Evolutionary conservation across 345 rosid species (phyloP).

Genomic region (Brassica juncea): DNA sequence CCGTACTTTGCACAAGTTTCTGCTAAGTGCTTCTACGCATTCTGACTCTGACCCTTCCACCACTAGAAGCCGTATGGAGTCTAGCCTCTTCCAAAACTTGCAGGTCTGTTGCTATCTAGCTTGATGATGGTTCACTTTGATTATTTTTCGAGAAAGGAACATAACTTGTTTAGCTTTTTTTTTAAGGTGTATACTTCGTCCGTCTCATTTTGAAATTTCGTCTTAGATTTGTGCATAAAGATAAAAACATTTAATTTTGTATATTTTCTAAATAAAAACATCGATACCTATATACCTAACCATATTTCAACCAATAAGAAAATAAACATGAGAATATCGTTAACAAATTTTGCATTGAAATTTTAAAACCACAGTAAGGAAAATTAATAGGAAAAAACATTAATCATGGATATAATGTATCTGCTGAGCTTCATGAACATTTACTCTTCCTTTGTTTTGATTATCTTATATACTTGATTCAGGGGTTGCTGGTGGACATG

Average conservation of each 20-base stretch:
- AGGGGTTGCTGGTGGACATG: conserved; percentile 85
- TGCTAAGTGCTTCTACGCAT: conserved; percentile 75
- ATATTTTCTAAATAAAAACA: no score
- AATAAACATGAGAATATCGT: no score
- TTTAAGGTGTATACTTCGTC: no score
- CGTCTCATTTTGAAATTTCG: no score
- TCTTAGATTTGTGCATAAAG: no score
- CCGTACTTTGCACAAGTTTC: conserved; percentile 81
- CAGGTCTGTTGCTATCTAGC: conserved; percentile 56
- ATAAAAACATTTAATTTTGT: no score
- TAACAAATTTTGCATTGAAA: no score
- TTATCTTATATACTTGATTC: conserved; percentile 36
- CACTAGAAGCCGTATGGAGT: conserved; percentile 56
- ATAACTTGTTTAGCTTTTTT: conserved; percentile 11
- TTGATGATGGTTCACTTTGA: conserved; percentile 21
- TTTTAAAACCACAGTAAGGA: no score
- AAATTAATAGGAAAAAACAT: no score
- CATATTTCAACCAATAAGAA: no score
- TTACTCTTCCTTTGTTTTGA: conserved; percentile 13
- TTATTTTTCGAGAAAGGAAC: conserved; percentile 11
- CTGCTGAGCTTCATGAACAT: conserved; percentile 15
- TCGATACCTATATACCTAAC: no score
- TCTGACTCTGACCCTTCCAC: conserved; percentile 59
- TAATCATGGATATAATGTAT: neutral
- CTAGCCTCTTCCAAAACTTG: conserved; percentile 56